Evolutionary conservation across 371 early-diverging fungal genomes (phyloP).

Genomic region (Haplosporangium sp.): DNA sequence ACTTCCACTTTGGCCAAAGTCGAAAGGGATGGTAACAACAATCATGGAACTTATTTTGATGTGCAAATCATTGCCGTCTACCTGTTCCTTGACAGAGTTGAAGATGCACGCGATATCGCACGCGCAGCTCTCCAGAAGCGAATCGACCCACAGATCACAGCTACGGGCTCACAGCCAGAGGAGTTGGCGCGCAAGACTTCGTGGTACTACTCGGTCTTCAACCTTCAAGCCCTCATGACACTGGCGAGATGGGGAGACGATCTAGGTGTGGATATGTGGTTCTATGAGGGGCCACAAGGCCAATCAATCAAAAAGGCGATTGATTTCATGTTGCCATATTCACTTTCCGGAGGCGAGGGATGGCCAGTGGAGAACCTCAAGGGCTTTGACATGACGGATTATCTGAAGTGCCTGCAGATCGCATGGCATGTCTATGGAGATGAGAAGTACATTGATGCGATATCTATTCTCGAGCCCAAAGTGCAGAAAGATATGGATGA

Average conservation of each 20-base stretch:
- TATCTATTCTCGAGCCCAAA: constrained; percentile 32
- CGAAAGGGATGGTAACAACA: constrained; percentile 59
- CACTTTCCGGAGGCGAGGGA: constrained; percentile 55
- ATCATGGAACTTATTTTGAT: constrained; percentile 66
- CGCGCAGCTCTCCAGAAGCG: constrained; percentile 46
- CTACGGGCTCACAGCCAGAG: constrained; percentile 56
- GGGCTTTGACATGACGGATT: constrained; percentile 50
- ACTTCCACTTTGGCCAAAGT: constrained; percentile 58
- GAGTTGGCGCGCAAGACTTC: constrained; percentile 59
- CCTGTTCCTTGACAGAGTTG: constrained; percentile 54
- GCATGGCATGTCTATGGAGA: constrained; percentile 62
- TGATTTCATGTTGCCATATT: constrained; percentile 64
- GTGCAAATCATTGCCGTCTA: constrained; percentile 60
- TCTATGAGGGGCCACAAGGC: constrained; percentile 57
- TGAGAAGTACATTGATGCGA: constrained; percentile 48
- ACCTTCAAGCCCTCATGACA: constrained; percentile 59
- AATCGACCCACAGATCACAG: constrained; percentile 53
- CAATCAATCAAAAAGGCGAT: constrained; percentile 61
- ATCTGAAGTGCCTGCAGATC: constrained; percentile 57
- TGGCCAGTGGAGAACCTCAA: constrained; percentile 60
- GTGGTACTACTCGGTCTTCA: constrained; percentile 63
- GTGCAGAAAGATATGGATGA: constrained; percentile 51
- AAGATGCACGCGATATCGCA: constrained; percentile 43
- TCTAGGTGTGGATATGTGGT: constrained; percentile 58
- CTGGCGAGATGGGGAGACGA: constrained; percentile 56